Conservation (phyloP, 169 alveolate species). For the Plasmodium vivax region DNA sequence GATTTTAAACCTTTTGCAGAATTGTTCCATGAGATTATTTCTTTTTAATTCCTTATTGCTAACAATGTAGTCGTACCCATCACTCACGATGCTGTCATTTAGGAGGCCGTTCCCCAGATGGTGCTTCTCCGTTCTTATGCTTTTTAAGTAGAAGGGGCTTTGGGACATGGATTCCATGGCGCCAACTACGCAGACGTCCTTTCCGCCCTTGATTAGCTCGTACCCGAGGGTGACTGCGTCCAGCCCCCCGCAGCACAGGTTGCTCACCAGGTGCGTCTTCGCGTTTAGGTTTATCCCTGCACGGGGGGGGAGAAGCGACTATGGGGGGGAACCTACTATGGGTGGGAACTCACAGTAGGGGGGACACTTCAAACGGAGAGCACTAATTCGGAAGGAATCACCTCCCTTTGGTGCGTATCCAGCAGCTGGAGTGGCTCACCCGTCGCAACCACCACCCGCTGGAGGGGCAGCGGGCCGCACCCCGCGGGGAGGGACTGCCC, state of each 20-base stretch:
- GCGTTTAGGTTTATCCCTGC: slow-evolving; percentile 74
- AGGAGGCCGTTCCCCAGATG: slow-evolving; percentile 76
- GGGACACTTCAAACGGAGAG: not conserved
- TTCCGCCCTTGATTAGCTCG: slow-evolving; percentile 75
- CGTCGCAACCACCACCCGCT: slow-evolving; percentile 56
- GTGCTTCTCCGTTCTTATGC: slow-evolving; percentile 75
- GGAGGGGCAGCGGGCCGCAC: slow-evolving; percentile 79
- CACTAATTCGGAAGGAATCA: not conserved
- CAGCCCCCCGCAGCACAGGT: slow-evolving; percentile 81
- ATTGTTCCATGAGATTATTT: slow-evolving; percentile 65
- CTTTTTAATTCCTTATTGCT: slow-evolving; percentile 50
- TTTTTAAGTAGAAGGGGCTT: slow-evolving; percentile 78
- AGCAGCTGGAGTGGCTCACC: slow-evolving; percentile 4
- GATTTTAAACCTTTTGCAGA: slow-evolving; percentile 69
- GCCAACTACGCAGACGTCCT: slow-evolving; percentile 78
- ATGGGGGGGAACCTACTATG: not conserved
- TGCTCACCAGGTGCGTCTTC: slow-evolving; percentile 67
- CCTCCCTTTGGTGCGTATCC: not conserved
- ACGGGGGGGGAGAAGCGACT: not conserved
- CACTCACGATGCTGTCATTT: slow-evolving; percentile 75
- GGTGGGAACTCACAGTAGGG: not conserved
- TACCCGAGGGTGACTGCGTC: slow-evolving; percentile 75
- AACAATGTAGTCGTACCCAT: slow-evolving; percentile 66
- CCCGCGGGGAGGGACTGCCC: slow-evolving; percentile 80
- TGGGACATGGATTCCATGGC: slow-evolving; percentile 80